Base-by-base conservation (phyloP, 352 stramenopile genomes). In the Phytophthora cactorum region DNA sequence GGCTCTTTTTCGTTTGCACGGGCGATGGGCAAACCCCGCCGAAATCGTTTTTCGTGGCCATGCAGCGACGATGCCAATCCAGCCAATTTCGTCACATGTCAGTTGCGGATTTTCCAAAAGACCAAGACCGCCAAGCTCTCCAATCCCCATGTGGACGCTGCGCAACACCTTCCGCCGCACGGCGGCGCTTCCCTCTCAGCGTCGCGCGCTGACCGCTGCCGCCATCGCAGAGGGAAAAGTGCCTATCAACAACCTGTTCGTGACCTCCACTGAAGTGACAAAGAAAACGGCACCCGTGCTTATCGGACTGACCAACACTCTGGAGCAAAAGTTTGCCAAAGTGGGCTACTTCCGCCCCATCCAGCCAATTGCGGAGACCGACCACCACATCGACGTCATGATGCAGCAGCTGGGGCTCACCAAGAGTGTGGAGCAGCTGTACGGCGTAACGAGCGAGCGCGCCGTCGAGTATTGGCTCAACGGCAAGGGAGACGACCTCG, bases 271-370 rank as follows among this genome's bases (percentile, higher is more conserved):
- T 12, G 82, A 91, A 50, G 63, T 79, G 43, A 75, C 74, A 51
- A 77, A 78, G 56, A 81, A 89, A 65, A 92, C 77, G 27, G 87
- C 86, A 45, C 86, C 85, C 2, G 76, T 94, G 61, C 70, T 94
- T 29, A 69, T 94, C 8, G 86, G 86, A 0, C 64, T 94, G 25
- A 75, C 84, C 45, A 68, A 89, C 58, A 88, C 79, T 34, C 62
- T 94, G 34, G 86, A 92, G 72, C 83, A 91, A 49, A 92, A 92
- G 55, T 92, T 87, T 65, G 45, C 65, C 17, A 80, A 66, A 5
- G 84, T 94, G 14, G 86, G 86, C 25, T 94, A 92, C 71, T 94
- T 94, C 63, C 86, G 86, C 14, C 86, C 86, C 12, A 90, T 94
- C 36, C 76, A 84, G 53, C 86, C 86, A 10, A 64, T 71, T 15